Evolutionary conservation across 2,329 filamentous ascomycete genomes (phyloP).

Genomic region (Cladosporium sp.): DNA sequence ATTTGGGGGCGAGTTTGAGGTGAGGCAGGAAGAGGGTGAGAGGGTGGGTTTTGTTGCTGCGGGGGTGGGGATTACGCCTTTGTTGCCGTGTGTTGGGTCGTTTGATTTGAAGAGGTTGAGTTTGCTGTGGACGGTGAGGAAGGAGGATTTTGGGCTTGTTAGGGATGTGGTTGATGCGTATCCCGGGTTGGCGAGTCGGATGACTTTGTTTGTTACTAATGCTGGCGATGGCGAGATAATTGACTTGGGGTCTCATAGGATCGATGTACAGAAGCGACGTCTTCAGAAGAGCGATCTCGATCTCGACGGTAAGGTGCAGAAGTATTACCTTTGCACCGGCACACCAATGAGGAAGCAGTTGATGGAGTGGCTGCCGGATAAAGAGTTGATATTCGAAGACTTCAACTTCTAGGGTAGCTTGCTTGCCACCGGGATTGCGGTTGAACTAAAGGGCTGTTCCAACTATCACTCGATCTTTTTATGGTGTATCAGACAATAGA

Average conservation of each 20-base stretch:
- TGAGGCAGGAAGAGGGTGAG: slow-evolving; percentile 38
- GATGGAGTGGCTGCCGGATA: slow-evolving; percentile 51
- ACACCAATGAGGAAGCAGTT: slow-evolving; percentile 52
- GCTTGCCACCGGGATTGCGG: background rate
- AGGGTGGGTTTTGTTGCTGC: slow-evolving; percentile 68
- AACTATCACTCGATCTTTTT: no score
- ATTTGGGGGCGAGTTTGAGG: slow-evolving; percentile 67
- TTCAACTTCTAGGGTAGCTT: slow-evolving; percentile 46
- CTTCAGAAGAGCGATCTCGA: slow-evolving; percentile 52
- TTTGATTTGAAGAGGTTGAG: slow-evolving; percentile 48
- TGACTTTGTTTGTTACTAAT: slow-evolving; percentile 66
- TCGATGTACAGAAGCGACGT: slow-evolving; percentile 47
- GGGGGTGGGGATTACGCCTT: slow-evolving; percentile 80
- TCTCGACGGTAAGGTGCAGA: slow-evolving; percentile 39
- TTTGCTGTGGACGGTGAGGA: slow-evolving; percentile 69
- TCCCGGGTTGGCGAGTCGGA: slow-evolving; percentile 53
- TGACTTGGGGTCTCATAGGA: slow-evolving; percentile 28
- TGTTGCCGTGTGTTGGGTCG: slow-evolving; percentile 58
- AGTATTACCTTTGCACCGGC: slow-evolving; percentile 64
- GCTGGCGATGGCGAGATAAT: slow-evolving; percentile 29
- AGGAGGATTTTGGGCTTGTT: slow-evolving; percentile 64
- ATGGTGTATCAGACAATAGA: no score
- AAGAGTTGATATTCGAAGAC: slow-evolving; percentile 53
- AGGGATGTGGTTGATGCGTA: slow-evolving; percentile 59
- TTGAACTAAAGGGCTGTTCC: no score